These are phyloP conservation scores for Forsythia suspensa DNA, from an alignment of 257 asterid genomes.

Conservation along the genomic window DNA sequence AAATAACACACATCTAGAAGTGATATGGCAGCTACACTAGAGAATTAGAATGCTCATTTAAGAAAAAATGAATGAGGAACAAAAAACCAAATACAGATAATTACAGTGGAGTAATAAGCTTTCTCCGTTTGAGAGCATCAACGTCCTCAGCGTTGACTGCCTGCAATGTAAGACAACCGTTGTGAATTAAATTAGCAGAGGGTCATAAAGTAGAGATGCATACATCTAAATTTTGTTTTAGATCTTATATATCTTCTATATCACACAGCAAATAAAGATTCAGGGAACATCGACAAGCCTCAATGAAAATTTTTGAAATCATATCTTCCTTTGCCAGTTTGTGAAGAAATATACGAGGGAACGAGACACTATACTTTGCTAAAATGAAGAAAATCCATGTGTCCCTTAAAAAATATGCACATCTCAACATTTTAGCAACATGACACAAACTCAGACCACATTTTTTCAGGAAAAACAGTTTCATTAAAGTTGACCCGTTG, in stretches of 20 bases:
- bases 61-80: neutral
- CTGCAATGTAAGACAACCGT: constrained; percentile 42
- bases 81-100: constrained; percentile 18
- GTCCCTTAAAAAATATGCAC: neutral
- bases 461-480: neutral
- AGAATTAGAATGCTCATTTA: neutral
- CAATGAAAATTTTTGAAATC: neutral
- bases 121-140: constrained; percentile 79
- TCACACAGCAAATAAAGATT: constrained; percentile 9
- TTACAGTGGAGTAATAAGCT: constrained; percentile 80
- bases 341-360: neutral
- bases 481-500: neutral
- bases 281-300: constrained; percentile 5
- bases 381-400: neutral
- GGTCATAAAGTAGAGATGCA: neutral
- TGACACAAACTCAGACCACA: neutral
- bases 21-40: neutral
- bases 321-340: neutral
- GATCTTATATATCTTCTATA: neutral
- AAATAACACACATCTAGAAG: neutral
- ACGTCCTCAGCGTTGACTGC: constrained; percentile 61
- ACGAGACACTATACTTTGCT: neutral
- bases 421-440: constrained; percentile 14
- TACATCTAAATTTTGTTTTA: neutral
- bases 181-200: neutral